Percentiles rank a stretch among this genome's conserved stretches.
These are phyloP conservation scores for Coemansia sp. DNA, from an alignment of 192 early-diverging fungal species.

Conservation along the genomic window DNA sequence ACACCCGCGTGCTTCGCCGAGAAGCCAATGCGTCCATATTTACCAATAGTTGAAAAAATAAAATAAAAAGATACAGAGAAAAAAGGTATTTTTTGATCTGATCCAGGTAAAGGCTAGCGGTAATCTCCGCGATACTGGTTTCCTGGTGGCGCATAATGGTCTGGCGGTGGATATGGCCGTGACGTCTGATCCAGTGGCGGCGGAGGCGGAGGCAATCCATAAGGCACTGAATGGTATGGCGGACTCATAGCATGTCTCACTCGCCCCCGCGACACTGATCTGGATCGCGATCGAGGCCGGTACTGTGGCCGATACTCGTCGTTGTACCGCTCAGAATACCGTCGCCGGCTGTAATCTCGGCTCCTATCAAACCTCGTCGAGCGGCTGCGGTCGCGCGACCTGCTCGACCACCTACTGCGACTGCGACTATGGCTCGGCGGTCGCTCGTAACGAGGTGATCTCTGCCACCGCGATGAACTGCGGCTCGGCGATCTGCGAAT, in stretches of 20 bases:
- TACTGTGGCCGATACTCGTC: constrained; percentile 13
- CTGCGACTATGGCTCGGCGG: background rate
- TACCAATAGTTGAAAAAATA: background rate
- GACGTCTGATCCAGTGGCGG: background rate
- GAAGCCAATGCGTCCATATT: constrained; percentile 7
- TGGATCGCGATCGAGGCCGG: constrained; percentile 23
- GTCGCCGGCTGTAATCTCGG: constrained; percentile 5
- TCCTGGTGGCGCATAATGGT: background rate
- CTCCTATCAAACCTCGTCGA: background rate
- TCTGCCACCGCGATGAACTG: background rate
- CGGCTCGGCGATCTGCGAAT: background rate
- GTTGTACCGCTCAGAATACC: constrained; percentile 10
- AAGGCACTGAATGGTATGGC: background rate
- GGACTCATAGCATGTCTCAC: background rate
- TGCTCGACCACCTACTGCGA: constrained; percentile 10
- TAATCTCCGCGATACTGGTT: background rate
- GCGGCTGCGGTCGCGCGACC: constrained; percentile 16
- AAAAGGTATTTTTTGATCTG: background rate
- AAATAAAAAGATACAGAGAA: background rate
- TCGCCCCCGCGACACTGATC: constrained; percentile 4
- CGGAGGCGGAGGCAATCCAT: background rate
- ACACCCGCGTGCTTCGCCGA: constrained; percentile 14
- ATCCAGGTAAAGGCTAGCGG: background rate
- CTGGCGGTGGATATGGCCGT: background rate
- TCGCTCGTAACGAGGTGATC: background rate